Base-by-base conservation (phyloP, 1,139 yeast genomes). In the Taphrina populina region DNA sequence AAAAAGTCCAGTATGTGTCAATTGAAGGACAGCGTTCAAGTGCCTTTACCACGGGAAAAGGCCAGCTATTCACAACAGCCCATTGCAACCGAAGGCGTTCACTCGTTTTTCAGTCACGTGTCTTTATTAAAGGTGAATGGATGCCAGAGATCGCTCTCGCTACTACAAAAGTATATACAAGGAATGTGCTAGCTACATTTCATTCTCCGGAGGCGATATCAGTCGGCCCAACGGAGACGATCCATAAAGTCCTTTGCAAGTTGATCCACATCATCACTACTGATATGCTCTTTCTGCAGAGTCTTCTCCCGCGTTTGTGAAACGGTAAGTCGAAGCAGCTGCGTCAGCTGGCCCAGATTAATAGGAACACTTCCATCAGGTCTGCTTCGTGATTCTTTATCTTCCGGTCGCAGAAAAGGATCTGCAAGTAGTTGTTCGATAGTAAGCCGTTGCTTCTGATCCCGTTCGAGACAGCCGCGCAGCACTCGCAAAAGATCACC, bases 381-480 rank as follows among this genome's bases (percentile, higher is more conserved):
- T 2, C 45, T 13, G 8, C 45, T 17, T n/a, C 20, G 36, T 8
- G 26, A 17, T 5, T 23, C 19, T 37, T 47, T 47, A 15, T 49
- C 54, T 8, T 49, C 52, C 2, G 60, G 60, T 17, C 47, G 45
- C 59, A 90, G 73, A 65, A 90, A 92, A 5, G 77, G 69, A 20
- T 77, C 72, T 44, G 77, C 77, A 46, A 88, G 69, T 40, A 88
- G 76, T 61, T 84, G 78, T 7, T 78, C 77, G 6, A 83, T 78
- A 0, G 88, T 82, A 74, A 81, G 74, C 51, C 97, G 73, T 29
- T 79, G 78, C 35, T 70, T 71, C 0, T 96, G 95, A 63, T 84
- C 83, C 59, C 96, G 75, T 20, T 73, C 72, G 49, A 92, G 73
- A 66, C 97, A 90, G 33, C 79, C 77, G 61, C 81, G 76, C 71